Conservation (phyloP, 1,284 basidiomycete genomes). For the Melanopsichium pennsylvanicum region DNA sequence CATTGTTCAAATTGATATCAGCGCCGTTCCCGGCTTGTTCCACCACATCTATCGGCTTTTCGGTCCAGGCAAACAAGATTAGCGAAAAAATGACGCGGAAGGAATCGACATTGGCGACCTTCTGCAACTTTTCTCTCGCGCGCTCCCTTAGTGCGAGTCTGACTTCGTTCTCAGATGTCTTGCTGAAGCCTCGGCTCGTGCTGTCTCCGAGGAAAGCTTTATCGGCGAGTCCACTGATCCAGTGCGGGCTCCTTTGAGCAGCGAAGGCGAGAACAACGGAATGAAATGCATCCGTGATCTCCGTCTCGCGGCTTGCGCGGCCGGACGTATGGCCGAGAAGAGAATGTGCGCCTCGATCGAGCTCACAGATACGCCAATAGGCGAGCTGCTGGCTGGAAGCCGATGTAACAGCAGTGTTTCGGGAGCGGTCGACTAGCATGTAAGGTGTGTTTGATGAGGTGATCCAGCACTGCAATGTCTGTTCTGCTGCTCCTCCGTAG, state of each 20-base stretch:
- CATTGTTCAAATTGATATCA: conserved; percentile 15
- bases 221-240: conserved; percentile 6
- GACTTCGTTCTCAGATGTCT: conserved; percentile 14
- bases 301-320: conserved; percentile 3
- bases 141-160: conserved; percentile 24
- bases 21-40: not conserved
- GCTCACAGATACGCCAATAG: conserved; percentile 37
- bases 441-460: conserved; percentile 28
- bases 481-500: conserved; percentile 29
- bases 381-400: conserved; percentile 13
- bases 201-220: not conserved
- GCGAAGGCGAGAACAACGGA: conserved; percentile 32
- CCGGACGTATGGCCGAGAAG: conserved; percentile 7
- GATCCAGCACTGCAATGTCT: conserved; percentile 28
- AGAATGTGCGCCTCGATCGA: conserved; percentile 17
- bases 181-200: not conserved
- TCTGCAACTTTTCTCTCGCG: conserved; percentile 23
- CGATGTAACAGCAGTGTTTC: not conserved
- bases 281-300: conserved; percentile 33
- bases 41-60: conserved; percentile 24
- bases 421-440: conserved; percentile 4
- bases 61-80: conserved; percentile 36
- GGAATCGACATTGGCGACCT: conserved; percentile 21
- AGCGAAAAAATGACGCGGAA: conserved; percentile 38
- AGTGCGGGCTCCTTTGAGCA: conserved; percentile 20